These are phyloP conservation scores for Chrysoporthe cubensis DNA, from an alignment of 2,329 filamentous ascomycete species.

Conservation along the genomic window DNA sequence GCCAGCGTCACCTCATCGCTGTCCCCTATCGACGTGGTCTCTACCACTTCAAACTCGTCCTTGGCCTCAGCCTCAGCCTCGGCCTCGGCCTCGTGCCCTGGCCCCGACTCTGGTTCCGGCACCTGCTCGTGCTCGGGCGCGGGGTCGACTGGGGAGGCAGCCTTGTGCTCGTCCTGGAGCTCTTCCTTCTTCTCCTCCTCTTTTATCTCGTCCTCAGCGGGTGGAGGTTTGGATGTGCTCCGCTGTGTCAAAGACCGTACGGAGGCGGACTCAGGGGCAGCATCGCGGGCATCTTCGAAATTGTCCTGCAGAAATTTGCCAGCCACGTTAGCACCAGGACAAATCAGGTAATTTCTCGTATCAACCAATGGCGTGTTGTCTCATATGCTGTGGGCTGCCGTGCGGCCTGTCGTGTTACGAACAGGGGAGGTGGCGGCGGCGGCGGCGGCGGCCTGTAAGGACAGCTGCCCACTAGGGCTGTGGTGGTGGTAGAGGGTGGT, in stretches of 20 bases:
- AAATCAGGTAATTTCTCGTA: constrained; percentile 14
- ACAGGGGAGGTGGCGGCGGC: background rate
- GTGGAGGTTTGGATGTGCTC: constrained; percentile 42
- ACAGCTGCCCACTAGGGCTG: constrained; percentile 20
- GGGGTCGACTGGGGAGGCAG: constrained; percentile 22
- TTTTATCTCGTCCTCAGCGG: constrained; percentile 32
- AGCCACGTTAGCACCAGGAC: constrained; percentile 18
- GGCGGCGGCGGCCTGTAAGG: constrained; percentile 23
- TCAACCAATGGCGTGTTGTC: constrained; percentile 5
- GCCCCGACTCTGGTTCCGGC: constrained; percentile 24
- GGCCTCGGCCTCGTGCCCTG: constrained; percentile 39
- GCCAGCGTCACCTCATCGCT: constrained; percentile 21
- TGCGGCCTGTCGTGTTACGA: constrained; percentile 22
- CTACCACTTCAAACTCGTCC: constrained; percentile 34
- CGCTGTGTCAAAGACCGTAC: constrained; percentile 66
- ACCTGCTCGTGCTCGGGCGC: constrained; percentile 32
- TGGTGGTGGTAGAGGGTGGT: background rate
- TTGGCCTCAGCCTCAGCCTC: constrained; percentile 37
- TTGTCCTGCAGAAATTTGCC: constrained; percentile 57
- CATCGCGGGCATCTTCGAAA: constrained; percentile 83
- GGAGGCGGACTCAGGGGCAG: constrained; percentile 63
- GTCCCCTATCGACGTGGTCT: constrained; percentile 29
- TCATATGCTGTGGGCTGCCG: constrained; percentile 11
- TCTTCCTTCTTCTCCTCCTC: constrained; percentile 31
- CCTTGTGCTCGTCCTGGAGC: constrained; percentile 29